Percentiles rank a stretch among this genome's conserved stretches.
Conservation (phyloP, 495 filamentous ascomycete genomes). For the Talaromyces trachyspermus region DNA sequence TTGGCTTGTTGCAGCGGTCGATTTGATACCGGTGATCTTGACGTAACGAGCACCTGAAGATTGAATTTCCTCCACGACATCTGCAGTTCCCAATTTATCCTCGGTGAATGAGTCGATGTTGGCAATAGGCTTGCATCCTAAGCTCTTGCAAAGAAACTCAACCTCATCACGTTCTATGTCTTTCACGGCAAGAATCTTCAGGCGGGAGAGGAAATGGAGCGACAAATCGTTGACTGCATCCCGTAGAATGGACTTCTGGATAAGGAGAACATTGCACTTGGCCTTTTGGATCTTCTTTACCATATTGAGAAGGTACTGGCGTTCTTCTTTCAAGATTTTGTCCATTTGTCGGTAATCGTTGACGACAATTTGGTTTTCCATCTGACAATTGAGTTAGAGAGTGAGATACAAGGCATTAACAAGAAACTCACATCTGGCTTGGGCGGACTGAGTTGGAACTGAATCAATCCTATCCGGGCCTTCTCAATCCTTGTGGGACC, state of each 20-base stretch:
- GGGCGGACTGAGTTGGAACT: constrained; percentile 95
- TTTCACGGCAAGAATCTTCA: constrained; percentile 91
- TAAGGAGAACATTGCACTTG: constrained; percentile 97
- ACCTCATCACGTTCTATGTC: constrained; percentile 98
- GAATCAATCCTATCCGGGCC: constrained; percentile 91
- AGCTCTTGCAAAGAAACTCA: constrained; percentile 97
- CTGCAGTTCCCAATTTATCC: constrained; percentile 95
- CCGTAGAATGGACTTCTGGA: constrained; percentile 96
- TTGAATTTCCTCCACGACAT: constrained; percentile 89
- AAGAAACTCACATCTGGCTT: constrained; percentile 77
- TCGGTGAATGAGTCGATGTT: constrained; percentile 98
- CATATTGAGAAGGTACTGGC: constrained; percentile 95
- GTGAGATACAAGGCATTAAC: not conserved
- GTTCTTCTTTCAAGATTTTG: constrained; percentile 98
- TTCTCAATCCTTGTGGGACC: constrained; percentile 94
- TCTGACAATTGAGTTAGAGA: constrained; percentile 42
- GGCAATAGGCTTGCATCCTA: constrained; percentile 97
- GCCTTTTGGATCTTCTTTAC: constrained; percentile 99
- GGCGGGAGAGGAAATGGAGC: constrained; percentile 93
- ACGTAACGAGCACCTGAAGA: constrained; percentile 81
- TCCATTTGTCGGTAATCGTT: constrained; percentile 99
- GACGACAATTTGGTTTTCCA: constrained; percentile 98
- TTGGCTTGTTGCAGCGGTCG: constrained; percentile 50
- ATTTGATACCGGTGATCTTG: constrained; percentile 86
- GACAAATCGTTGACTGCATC: constrained; percentile 97